Evolutionary conservation across 1,284 basidiomycete species (phyloP), one percentile per base, ranked within the genome.

Genomic region (Inonotus hispidus): DNA sequence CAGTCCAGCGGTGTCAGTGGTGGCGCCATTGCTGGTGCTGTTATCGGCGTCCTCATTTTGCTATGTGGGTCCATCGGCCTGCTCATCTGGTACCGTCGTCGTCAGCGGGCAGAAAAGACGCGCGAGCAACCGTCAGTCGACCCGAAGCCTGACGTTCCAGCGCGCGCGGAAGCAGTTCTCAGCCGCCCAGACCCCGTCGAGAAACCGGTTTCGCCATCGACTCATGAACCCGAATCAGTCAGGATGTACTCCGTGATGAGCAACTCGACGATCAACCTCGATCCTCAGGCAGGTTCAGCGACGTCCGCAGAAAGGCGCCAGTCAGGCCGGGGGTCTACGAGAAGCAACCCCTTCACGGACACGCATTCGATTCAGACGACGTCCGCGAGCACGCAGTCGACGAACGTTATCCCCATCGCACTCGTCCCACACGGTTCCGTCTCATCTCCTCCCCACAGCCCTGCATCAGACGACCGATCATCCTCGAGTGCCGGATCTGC

Each of bases 401-500:
- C 90, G 14, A 92, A 92, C 68, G 90, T 90, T 65, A 92, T 92
- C 60, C 90, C 90, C 62, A 92, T 92, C 65, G 88, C 88, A 3
- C 78, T 92, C 56, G 86, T 91, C 39, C 75, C 86, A n/a, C 81
- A 87, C 21, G 81, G 82, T 19, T 79, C 80, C 8, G 71, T 72
- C 39, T 68, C 67, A 19, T 93, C 27, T 78, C 81, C 50, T 92
- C 90, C 39, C 91, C 93, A 71, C 82, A 83, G 59, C 84, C 87
- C 49, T 92, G 92, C 69, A 87, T 93, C 67, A 83, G 67, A 70
- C 61, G 58, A 43, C 32, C 53, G 10, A 25, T 64, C 56, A 32
- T 53, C 56, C 5, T 77, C 78, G 13, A 72, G 74, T 39, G 66
- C 64, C 54, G 63, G 67, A 63, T 66, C 64, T 43, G 75, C 75